Base-by-base conservation (phyloP, 2,329 filamentous ascomycete genomes). In the Cladosporium phlei region DNA sequence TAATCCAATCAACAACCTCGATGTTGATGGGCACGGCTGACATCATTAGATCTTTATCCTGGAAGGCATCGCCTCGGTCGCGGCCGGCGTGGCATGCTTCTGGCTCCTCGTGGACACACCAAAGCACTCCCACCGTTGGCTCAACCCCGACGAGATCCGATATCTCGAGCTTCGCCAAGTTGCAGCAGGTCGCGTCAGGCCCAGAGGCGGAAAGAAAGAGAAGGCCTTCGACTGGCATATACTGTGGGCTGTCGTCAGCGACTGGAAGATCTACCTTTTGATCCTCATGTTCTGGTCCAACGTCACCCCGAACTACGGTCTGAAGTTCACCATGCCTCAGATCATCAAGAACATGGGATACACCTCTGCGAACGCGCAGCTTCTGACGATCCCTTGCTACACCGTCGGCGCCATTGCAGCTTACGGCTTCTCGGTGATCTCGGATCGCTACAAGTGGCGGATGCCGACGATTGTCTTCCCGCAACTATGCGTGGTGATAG, bases 21-120 rank as follows among this genome's bases (percentile, higher is more conserved):
- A 12, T 25, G 2, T 3, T 3, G 10, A 1, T 16, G 1, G 2
- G 4, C 12, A 12, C 9, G 21, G 11, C 22, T 43, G 37, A 35
- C 8, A 12, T 2, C 5, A 2, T 10, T 17, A 48, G 44, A 47
- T 47, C 8, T 53, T 51, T 40, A 47, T 52, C 30, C 45, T 57
- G 6, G 52, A 60, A 51, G 54, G 52, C 25, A 50, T 59, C 3
- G 44, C 52, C n/a, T 54, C 54, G 1, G 66, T 74, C 32, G 51
- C 73, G 28, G 55, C 59, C 30, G 72, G 71, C 29, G 74, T 71
- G 56, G 52, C 50, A 24, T 49, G 51, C 14, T 55, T 51, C 45
- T 77, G 43, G 49, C 7, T 72, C 60, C 66, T 70, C 35, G 77
- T 83, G 58, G 66, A 77, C 47, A 79, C 83, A 57, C 83, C 78